Percentiles rank a stretch among this genome's conserved stretches.
Evolutionary conservation across 495 filamentous ascomycete species (phyloP).

Genomic region (Neurospora tetraspora): DNA sequence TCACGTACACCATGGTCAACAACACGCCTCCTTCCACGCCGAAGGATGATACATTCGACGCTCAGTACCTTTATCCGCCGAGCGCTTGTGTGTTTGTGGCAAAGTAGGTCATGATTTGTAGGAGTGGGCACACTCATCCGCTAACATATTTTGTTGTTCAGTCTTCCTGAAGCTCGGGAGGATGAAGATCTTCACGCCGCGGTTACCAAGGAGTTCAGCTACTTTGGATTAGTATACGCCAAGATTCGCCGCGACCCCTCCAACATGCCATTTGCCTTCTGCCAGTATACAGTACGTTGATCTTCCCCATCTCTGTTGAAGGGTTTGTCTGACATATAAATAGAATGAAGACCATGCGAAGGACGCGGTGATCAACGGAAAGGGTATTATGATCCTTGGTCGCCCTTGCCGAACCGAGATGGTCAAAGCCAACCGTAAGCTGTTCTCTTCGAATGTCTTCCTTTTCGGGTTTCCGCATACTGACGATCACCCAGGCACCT

Average conservation of each 20-base stretch:
- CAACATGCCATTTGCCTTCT: slow-evolving; percentile 55
- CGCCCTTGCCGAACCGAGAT: slow-evolving; percentile 49
- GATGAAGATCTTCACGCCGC: slow-evolving; percentile 43
- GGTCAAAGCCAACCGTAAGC: slow-evolving; percentile 44
- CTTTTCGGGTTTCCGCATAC: not conserved
- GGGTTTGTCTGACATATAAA: slow-evolving; percentile 6
- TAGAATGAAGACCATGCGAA: slow-evolving; percentile 36
- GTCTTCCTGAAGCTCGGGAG: slow-evolving; percentile 30
- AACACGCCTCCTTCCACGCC: slow-evolving; percentile 15
- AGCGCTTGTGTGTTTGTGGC: slow-evolving; percentile 54
- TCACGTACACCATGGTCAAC: not conserved
- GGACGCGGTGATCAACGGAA: slow-evolving; percentile 35
- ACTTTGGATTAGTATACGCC: slow-evolving; percentile 46
- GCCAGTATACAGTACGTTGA: slow-evolving; percentile 46
- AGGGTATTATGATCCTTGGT: slow-evolving; percentile 39
- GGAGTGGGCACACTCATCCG: not conserved
- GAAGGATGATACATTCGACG: slow-evolving; percentile 27
- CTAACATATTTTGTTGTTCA: slow-evolving; percentile 11
- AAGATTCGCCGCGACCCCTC: slow-evolving; percentile 50
- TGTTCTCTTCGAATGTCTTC: not conserved
- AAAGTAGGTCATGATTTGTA: slow-evolving; percentile 39
- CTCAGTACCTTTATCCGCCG: slow-evolving; percentile 45
- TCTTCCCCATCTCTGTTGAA: not conserved
- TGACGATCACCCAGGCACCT: slow-evolving; percentile 31
- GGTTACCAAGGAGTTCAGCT: slow-evolving; percentile 40